These are phyloP conservation scores for Plasmodium gonderi DNA, from an alignment of 169 alveolate species.

Conservation along the genomic window DNA sequence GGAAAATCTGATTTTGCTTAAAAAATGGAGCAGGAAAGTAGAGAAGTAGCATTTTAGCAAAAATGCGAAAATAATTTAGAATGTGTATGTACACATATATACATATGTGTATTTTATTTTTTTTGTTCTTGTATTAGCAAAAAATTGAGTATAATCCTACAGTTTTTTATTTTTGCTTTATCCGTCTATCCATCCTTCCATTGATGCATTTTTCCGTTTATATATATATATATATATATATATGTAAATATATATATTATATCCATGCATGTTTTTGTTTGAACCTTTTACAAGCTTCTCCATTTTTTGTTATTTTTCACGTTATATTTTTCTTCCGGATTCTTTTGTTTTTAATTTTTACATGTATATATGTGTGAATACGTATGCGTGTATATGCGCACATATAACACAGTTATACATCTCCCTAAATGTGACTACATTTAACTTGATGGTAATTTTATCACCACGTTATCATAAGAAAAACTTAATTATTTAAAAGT, in stretches of 20 bases:
- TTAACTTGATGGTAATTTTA: neutral
- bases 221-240: neutral
- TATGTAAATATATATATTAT: no score
- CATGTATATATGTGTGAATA: neutral
- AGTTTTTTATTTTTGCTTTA: neutral
- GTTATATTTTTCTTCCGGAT: neutral
- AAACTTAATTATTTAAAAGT: neutral
- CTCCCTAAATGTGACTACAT: neutral
- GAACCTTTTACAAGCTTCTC: neutral
- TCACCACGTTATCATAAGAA: neutral
- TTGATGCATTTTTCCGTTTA: neutral
- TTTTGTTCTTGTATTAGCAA: neutral
- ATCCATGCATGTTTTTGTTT: neutral
- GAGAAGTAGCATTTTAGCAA: neutral
- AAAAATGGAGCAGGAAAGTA: neutral
- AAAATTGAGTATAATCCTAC: neutral
- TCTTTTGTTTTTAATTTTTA: slow-evolving; percentile 30
- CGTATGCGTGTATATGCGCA: neutral
- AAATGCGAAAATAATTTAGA: neutral
- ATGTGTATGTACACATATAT: neutral
- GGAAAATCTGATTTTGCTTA: no score
- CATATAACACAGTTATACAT: neutral
- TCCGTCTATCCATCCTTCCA: neutral
- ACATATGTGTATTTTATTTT: neutral
- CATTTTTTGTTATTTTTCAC: neutral